Conservation (phyloP, 768 basidiomycete genomes). For the Brasilioporus rufonigricans region DNA sequence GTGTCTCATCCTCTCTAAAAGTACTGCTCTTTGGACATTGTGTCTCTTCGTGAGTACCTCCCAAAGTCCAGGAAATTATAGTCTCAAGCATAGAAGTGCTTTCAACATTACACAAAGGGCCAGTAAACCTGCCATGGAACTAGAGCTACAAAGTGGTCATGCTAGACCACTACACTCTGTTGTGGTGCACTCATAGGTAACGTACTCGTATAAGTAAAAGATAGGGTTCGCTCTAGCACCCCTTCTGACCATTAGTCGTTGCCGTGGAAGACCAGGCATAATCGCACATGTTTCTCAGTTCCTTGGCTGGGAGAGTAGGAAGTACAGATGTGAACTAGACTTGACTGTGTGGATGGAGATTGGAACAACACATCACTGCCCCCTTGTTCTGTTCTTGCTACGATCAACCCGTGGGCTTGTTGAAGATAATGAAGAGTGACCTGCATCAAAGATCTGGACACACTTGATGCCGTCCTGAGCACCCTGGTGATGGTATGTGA, state of each 20-base stretch:
- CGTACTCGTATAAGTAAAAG: slow-evolving; percentile 83
- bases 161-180: slow-evolving; percentile 67
- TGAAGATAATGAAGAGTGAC: too few species aligned
- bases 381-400: slow-evolving; percentile 70
- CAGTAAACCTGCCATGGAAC: slow-evolving; percentile 97
- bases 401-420: slow-evolving; percentile 1
- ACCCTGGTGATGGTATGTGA: too few species aligned
- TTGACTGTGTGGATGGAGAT: slow-evolving; percentile 93
- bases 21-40: too few species aligned
- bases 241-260: slow-evolving; percentile 48
- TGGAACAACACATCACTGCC: slow-evolving; percentile 92
- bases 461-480: too few species aligned
- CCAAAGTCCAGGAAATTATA: too few species aligned
- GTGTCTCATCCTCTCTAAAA: too few species aligned
- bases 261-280: slow-evolving; percentile 42
- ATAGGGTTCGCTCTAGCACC: slow-evolving; percentile 57
- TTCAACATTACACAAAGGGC: too few species aligned
- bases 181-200: slow-evolving; percentile 56
- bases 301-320: too few species aligned
- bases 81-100: too few species aligned
- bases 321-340: slow-evolving; percentile 76
- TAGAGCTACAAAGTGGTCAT: slow-evolving; percentile 78
- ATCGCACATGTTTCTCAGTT: too few species aligned
- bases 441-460: too few species aligned
- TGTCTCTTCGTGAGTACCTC: too few species aligned